Conservation (phyloP, 805 yeast genomes). For the Myxozyma vanderwaltii region DNA sequence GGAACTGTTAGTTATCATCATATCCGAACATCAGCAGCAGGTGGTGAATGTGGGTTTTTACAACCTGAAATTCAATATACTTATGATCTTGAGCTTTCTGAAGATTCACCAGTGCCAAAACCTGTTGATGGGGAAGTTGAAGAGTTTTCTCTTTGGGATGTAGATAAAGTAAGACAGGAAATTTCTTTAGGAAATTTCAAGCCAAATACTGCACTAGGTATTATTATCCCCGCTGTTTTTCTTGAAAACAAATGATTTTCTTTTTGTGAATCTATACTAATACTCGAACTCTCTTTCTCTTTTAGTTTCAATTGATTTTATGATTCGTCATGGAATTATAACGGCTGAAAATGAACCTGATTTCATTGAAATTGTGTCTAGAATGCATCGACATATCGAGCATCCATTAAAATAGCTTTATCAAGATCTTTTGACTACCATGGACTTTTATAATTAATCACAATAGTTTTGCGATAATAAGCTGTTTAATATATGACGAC, state of each 20-base stretch:
- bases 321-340: constrained; percentile 79
- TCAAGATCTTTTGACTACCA: too few relatives aligned
- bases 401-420: constrained; percentile 55
- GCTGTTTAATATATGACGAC: too few relatives aligned
- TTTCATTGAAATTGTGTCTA: constrained; percentile 58
- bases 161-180: constrained; percentile 56
- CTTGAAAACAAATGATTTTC: neutral
- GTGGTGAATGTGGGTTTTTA: constrained; percentile 55
- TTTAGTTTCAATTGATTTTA: constrained; percentile 71
- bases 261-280: neutral
- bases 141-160: constrained; percentile 62
- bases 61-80: constrained; percentile 84
- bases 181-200: constrained; percentile 68
- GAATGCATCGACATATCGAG: constrained; percentile 70
- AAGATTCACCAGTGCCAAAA: constrained; percentile 50
- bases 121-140: constrained; percentile 78
- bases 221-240: neutral
- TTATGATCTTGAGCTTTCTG: constrained; percentile 66
- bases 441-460: too few relatives aligned
- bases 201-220: constrained; percentile 74
- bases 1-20: constrained; percentile 69
- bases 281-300: neutral
- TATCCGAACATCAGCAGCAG: constrained; percentile 40
- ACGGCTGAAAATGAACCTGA: constrained; percentile 67
- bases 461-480: too few relatives aligned